Evolutionary conservation across 2,329 filamentous ascomycete genomes (phyloP).

Genomic region (Dryadomyces quercus-mongolicae): DNA sequence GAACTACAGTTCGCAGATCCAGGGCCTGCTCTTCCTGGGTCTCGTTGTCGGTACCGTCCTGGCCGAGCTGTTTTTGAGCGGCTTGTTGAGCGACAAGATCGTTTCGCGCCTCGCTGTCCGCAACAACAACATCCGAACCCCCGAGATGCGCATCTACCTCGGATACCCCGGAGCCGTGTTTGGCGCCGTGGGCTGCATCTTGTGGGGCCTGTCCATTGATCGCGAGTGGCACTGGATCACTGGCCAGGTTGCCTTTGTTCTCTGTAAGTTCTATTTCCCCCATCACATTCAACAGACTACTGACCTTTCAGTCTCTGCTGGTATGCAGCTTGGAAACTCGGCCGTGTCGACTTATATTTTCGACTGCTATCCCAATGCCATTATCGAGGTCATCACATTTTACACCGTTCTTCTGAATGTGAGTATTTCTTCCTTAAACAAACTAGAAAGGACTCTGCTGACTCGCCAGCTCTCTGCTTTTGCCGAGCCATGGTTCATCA

Average conservation of each 20-base stretch:
- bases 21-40: conserved; percentile 41
- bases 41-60: conserved; percentile 39
- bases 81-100: conserved; percentile 38
- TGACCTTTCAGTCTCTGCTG: conserved; percentile 22
- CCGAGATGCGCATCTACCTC: conserved; percentile 45
- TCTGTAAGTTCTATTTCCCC: conserved; percentile 26
- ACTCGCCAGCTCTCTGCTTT: conserved; percentile 26
- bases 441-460: background rate
- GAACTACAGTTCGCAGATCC: conserved; percentile 33
- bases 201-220: conserved; percentile 45
- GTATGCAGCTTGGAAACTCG: conserved; percentile 45
- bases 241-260: conserved; percentile 41
- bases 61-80: conserved; percentile 38
- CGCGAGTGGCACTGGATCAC: conserved; percentile 42
- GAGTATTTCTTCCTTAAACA: background rate
- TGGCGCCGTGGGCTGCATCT: conserved; percentile 33
- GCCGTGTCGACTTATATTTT: conserved; percentile 39
- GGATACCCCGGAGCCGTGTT: conserved; percentile 38
- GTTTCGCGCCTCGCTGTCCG: conserved; percentile 30
- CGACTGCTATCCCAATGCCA: conserved; percentile 42
- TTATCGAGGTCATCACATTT: conserved; percentile 40
- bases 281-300: background rate
- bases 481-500: conserved; percentile 34
- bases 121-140: conserved; percentile 23
- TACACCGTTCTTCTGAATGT: conserved; percentile 39